Evolutionary conservation across 1,139 yeast species (phyloP), one percentile per base, ranked within the genome.

Genomic region (Ogataea hybrid): DNA sequence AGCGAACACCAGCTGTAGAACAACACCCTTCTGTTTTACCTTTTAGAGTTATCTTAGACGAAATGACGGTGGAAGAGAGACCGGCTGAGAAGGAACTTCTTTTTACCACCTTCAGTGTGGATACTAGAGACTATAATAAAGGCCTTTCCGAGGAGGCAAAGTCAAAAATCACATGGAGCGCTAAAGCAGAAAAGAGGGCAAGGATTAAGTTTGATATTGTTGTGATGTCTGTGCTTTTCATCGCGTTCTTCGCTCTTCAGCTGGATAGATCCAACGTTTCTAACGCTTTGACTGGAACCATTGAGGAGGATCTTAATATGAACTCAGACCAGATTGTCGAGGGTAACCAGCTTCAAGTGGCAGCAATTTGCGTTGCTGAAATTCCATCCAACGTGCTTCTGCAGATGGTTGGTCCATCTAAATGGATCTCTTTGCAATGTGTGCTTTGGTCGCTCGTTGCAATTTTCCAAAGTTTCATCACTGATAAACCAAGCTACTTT

Each of bases 201-300:
- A 27, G 29, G 29, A 27, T 27, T 27, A 27, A 27, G 29, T 12
- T n/a, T 27, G 29, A 27, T 27, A 27, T 27, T 27, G 29, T 27
- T 27, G 29, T 27, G 29, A 27, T 27, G 29, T 27, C 12, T 27
- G 29, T 27, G 29, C 29, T 27, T 27, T 27, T 27, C 29, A 27
- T 27, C 29, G 29, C 29, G 29, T 27, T 27, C 29, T 27, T 27
- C 29, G 29, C 29, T 27, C 12, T 27, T 27, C 29, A 27, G 12
- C 65, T 81, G 46, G 87, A 81, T 59, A 64, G 84, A 51, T 75
- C 77, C 49, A 78, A 77, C 54, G 76, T 80, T 51, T 83, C 83
- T 3, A 71, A 75, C 53, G 85, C 85, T 1, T 67, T 79, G 49
- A 67, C 79, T 22, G 83, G 78, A 42, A 81, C 81, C 6, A 58